Base-by-base conservation (phyloP, 169 alveolate species). In the Amoebophrya sp. region DNA sequence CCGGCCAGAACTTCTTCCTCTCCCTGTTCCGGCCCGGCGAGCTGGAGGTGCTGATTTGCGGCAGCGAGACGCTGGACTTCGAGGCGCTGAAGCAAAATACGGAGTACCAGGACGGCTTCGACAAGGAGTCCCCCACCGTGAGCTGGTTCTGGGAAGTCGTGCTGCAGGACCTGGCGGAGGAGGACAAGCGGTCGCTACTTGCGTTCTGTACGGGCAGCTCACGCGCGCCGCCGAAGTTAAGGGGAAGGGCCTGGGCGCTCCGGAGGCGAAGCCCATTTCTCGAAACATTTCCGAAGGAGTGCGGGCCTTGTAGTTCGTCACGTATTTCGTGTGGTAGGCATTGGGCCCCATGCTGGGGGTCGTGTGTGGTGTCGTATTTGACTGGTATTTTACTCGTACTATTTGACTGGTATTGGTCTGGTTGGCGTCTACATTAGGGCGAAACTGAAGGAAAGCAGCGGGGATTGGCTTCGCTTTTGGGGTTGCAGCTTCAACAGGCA, bases 221-320 rank as follows among this genome's bases (percentile, higher is more conserved):
- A 0, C 39, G 88, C 41, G 88, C 88, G 23, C 88, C 88, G 88
- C 88, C 88, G 20, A n/a, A n/a, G n/a, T n/a, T n/a, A n/a, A n/a
- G n/a, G n/a, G n/a, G n/a, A 97, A 31, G 98, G 97, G 31, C 92
- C 95, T 42, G 96, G 94, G 89, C 92, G 96, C 90, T 92, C 95
- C 42, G 96, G 96, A 20, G 93, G 94, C 88, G 89, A 92, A 92
- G 70, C 93, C 96, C 67, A 91, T n/a, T n/a, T n/a, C n/a, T n/a
- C n/a, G n/a, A n/a, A n/a, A n/a, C n/a, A n/a, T n/a, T n/a, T n/a
- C n/a, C n/a, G n/a, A n/a, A n/a, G n/a, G n/a, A n/a, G n/a, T n/a
- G n/a, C n/a, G n/a, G n/a, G n/a, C n/a, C n/a, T n/a, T n/a, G n/a
- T n/a, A n/a, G n/a, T n/a, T n/a, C n/a, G n/a, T n/a, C n/a, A n/a